Percentiles rank a stretch among this genome's conserved stretches.
These are phyloP conservation scores for Colletotrichum melonis DNA, from an alignment of 2,329 filamentous ascomycete species.

Conservation along the genomic window DNA sequence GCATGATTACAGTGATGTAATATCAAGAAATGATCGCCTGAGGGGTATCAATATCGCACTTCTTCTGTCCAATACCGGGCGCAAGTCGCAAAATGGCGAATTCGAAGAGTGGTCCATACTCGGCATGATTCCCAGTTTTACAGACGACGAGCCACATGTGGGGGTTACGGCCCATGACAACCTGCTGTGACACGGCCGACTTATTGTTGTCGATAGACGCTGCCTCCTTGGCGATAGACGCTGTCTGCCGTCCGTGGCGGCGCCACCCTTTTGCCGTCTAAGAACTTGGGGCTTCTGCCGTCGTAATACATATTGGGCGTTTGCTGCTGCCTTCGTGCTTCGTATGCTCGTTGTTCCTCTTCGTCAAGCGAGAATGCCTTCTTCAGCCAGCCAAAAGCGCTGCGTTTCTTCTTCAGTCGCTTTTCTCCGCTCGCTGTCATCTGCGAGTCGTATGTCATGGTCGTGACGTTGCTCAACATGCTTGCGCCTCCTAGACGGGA, in stretches of 20 bases:
- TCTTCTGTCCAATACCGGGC: conserved; percentile 2
- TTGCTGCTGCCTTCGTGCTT: conserved; percentile 63
- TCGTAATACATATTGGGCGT: conserved; percentile 61
- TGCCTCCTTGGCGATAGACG: neutral
- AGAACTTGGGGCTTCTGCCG: conserved; percentile 60
- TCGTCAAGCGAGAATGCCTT: conserved; percentile 75
- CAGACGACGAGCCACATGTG: neutral
- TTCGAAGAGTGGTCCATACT: neutral
- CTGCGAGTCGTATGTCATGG: conserved; percentile 55
- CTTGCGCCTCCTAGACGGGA: conserved; percentile 67
- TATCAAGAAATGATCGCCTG: neutral
- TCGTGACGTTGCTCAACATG: conserved; percentile 66
- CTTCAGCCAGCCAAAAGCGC: conserved; percentile 75
- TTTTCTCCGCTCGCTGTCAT: conserved; percentile 46
- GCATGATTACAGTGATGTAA: conserved; percentile 3
- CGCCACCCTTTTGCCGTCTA: conserved; percentile 64
- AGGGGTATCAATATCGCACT: conserved; percentile 26
- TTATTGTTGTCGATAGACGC: neutral
- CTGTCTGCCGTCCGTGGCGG: conserved; percentile 13
- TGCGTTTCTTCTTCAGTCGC: conserved; percentile 73
- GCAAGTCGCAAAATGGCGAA: neutral
- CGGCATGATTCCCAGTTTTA: neutral
- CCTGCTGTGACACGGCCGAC: neutral
- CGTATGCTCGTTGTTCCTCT: conserved; percentile 70
- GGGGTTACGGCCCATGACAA: neutral